Base-by-base conservation (phyloP, 1,139 yeast species). In the Lodderomyces orthopsilosis region DNA sequence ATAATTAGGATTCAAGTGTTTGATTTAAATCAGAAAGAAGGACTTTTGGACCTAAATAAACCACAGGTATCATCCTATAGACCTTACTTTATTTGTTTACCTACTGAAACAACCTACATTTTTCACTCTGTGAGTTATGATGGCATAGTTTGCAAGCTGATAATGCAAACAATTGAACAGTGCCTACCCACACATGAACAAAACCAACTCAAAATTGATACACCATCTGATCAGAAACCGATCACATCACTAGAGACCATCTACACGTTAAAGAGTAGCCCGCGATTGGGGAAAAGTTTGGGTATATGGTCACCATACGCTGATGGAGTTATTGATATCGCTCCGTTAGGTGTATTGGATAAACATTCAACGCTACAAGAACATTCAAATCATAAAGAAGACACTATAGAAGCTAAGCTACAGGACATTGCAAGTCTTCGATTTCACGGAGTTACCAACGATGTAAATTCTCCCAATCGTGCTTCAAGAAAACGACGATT, bases 231-330 rank as follows among this genome's bases (percentile, higher is more conserved):
- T 3, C 79, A 75, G 33, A 62, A 68, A 14, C 81, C 89, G 0
- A 68, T 83, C 2, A 64, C 74, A 38, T 77, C 84, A 1, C 58
- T 82, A 22, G 75, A 75, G 37, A 64, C 83, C 0, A 74, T 81
- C 68, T 74, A 76, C 43, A 68, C 81, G 2, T 55, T 82, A 10
- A 74, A 77, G 45, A 91, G 91, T 4, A 72, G 72, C 27, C 78
- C 88, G 0, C 65, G 90, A 42, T 77, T 76, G 51, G 70, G 81
- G 1, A 65, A 74, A 35, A 72, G 88, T 21, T 56, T 82, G 45
- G 93, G 90, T 0, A 70, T 78, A 4, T 86, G 94, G 94, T 59
- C 78, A 0, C 75, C 81, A 0, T 86, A 85, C 58, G 90, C 93
- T 0, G 81, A 81, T 52, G 80, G 79, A 1, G 63, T 68, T 0